phyloP scores from a whole-genome alignment of 2,329 filamentous ascomycete species.

The Corniculantispora saksenae region DNA sequence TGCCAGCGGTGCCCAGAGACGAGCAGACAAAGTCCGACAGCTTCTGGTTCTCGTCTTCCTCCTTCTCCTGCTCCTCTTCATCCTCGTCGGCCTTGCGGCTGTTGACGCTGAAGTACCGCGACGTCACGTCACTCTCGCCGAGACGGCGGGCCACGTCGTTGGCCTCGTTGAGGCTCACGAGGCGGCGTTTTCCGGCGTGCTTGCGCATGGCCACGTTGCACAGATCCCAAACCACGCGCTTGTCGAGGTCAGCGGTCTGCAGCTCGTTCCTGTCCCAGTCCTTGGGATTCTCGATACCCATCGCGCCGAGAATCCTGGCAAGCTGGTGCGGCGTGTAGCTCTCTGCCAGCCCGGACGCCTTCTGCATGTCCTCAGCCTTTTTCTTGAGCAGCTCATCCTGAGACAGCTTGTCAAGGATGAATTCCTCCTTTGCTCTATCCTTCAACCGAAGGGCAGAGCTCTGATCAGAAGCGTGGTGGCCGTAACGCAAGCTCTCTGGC shows the following conservation, averaged over 20 bases:
- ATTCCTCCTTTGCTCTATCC: conserved; percentile 5
- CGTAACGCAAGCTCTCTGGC: conserved; percentile 19
- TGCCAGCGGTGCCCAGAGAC: conserved; percentile 17
- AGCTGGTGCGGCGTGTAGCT: conserved; percentile 30
- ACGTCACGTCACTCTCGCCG: conserved; percentile 48
- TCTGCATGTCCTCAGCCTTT: conserved; percentile 24
- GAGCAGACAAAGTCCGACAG: conserved; percentile 32
- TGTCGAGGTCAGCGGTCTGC: conserved; percentile 16
- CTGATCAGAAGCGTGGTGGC: conserved; percentile 5
- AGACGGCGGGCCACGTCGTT: conserved; percentile 60
- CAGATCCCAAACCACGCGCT: conserved; percentile 36
- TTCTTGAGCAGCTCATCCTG: conserved; percentile 5
- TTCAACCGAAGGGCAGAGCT: background rate
- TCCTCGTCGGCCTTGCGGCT: conserved; percentile 30
- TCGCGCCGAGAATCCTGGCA: conserved; percentile 28
- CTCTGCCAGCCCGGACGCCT: conserved; percentile 30
- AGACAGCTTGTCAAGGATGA: conserved; percentile 17
- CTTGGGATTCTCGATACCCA: conserved; percentile 28
- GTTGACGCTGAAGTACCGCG: conserved; percentile 39
- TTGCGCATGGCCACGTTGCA: conserved; percentile 34
- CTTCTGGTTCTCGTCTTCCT: conserved; percentile 26
- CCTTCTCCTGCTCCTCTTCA: conserved; percentile 27
- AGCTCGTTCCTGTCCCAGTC: conserved; percentile 15
- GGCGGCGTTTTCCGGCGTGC: conserved; percentile 43
- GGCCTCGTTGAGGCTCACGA: conserved; percentile 57